Conservation (phyloP, 176 grass and related monocot species). For the Zizania latifolia region DNA sequence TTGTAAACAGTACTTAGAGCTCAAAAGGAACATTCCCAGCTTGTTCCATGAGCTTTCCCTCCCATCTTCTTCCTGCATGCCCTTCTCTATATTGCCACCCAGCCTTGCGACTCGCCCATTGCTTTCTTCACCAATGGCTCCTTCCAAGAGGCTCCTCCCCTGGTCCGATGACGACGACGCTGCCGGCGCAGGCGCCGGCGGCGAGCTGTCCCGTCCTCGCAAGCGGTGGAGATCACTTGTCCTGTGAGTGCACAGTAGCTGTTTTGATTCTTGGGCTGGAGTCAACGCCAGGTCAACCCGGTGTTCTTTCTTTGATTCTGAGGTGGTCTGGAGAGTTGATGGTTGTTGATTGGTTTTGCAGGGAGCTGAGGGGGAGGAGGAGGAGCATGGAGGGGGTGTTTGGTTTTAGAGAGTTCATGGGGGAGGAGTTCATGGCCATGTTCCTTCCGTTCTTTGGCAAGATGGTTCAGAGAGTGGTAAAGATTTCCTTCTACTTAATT, state of each 20-base stretch:
- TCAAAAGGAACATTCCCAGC: constrained; percentile 18
- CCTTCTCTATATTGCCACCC: constrained; percentile 4
- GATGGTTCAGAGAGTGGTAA: constrained; percentile 46
- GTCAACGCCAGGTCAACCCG: constrained; percentile 14
- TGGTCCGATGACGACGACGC: not conserved
- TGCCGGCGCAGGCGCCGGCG: not conserved
- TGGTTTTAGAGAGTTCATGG: constrained; percentile 12
- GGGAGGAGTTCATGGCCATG: constrained; percentile 34
- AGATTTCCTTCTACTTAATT: not conserved
- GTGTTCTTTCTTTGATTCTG: not conserved
- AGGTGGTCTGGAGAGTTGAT: not conserved
- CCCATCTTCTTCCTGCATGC: constrained; percentile 17
- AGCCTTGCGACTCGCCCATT: not conserved
- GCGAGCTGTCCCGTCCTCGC: constrained; percentile 27
- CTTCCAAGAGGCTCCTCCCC: constrained; percentile 15
- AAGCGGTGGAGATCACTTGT: constrained; percentile 37
- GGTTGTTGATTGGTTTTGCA: constrained; percentile 22
- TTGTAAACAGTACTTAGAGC: not conserved
- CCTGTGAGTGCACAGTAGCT: constrained; percentile 22
- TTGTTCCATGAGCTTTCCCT: constrained; percentile 33
- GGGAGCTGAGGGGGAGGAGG: constrained; percentile 14
- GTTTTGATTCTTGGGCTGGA: not conserved
- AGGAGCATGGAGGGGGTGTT: constrained; percentile 24
- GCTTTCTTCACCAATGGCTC: constrained; percentile 34
- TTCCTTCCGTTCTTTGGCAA: constrained; percentile 10